Evolutionary conservation across 768 basidiomycete genomes (phyloP).

Genomic region (Pulveroboletus sp.): DNA sequence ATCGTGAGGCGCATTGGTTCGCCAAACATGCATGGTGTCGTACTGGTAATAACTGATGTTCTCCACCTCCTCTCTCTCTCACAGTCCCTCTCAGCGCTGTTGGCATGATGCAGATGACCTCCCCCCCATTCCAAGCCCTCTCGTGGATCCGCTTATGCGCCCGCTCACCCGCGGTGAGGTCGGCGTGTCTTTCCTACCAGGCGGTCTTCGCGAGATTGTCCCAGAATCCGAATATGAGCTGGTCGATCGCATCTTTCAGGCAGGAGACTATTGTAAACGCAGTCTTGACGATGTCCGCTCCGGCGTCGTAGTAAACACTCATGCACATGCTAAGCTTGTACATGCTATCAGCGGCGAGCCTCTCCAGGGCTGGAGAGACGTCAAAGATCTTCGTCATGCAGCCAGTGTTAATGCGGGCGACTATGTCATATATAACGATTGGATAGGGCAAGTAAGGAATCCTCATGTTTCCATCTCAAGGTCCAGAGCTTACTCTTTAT

Average conservation of each 20-base stretch:
- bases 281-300: constrained; percentile 68
- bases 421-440: constrained; percentile 77
- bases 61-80: constrained; percentile 4
- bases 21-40: constrained; percentile 49
- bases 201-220: constrained; percentile 59
- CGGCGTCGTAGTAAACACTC: constrained; percentile 65
- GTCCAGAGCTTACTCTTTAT: constrained; percentile 11
- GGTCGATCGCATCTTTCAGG: constrained; percentile 70
- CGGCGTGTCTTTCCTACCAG: constrained; percentile 65
- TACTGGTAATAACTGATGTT: constrained; percentile 47
- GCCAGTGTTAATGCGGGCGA: constrained; percentile 70
- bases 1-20: constrained; percentile 47
- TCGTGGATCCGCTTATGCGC: constrained; percentile 68
- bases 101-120: constrained; percentile 86
- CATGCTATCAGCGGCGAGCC: constrained; percentile 66
- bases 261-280: constrained; percentile 80
- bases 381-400: constrained; percentile 52
- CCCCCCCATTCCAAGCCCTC: constrained; percentile 36
- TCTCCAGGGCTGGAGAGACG: constrained; percentile 59
- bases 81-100: constrained; percentile 54
- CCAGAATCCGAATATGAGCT: constrained; percentile 64
- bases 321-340: constrained; percentile 61
- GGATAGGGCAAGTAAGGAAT: constrained; percentile 78
- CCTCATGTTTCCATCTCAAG: constrained; percentile 5
- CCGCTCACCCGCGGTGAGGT: constrained; percentile 76